Evolutionary conservation across 805 yeast genomes (phyloP), one percentile per base, ranked within the genome.

Genomic region (Yarrowia divulgata): DNA sequence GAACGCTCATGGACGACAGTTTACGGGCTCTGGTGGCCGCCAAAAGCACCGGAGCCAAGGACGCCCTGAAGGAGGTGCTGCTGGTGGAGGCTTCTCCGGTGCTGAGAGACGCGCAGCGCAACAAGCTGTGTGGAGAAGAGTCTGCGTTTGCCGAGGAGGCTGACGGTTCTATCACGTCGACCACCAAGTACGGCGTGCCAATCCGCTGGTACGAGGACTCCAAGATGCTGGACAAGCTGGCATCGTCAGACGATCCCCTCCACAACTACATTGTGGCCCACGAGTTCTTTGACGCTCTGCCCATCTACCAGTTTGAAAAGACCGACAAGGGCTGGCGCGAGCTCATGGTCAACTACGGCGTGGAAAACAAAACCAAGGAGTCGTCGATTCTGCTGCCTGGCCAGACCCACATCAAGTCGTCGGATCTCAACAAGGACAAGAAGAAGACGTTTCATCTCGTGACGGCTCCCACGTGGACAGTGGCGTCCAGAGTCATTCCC

Each of bases 281-380:
- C 75, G 97, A 91, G 77, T 91, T 91, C 74, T 91, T 89, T 75
- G 97, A 91, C 78, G 97, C 97, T 0, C 79, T 91, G 69, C 97
- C 97, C 0, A 87, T 91, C 32, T 87, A 88, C 72, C 85, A 88
- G 71, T 91, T 89, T 75, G 82, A 84, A 67, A 73, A 75, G 49
- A 87, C 89, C 0, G 80, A 81, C 18, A 78, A 86, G 16, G 94
- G 94, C 0, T 91, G 97, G 97, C 81, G 93, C 72, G 97, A 91
- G 75, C 81, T 85, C 32, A 73, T 89, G 48, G 95, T 91, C 40
- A 94, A 90, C 76, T 85, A 75, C 70, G 71, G 76, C 7, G 71
- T 73, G 4, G 75, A 79, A 8, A 75, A 72, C 48, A 50, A 39
- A 34, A 54, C 49, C 57, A 57, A 64, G 37, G 46, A 66, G 37